Evolutionary conservation across 2,329 filamentous ascomycete genomes (phyloP).

Genomic region (Colletotrichum sp.): DNA sequence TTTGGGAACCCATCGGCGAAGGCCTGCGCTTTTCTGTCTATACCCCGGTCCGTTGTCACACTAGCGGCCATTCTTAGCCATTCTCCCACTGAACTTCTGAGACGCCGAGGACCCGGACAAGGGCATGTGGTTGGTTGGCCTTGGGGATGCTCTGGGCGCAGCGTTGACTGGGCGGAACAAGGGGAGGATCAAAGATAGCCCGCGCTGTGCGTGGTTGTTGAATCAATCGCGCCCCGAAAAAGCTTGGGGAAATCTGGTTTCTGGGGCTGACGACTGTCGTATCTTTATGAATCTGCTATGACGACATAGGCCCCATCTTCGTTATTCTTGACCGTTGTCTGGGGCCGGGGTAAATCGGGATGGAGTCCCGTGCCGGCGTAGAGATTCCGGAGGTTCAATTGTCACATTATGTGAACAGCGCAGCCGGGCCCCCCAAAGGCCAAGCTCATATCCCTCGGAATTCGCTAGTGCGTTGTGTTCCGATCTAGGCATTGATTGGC

Average conservation of each 20-base stretch:
- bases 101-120: neutral
- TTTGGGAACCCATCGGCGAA: slow-evolving; percentile 12
- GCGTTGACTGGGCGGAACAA: neutral
- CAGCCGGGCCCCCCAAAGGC: neutral
- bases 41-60: neutral
- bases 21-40: neutral
- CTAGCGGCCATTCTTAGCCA: neutral
- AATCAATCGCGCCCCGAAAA: neutral
- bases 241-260: neutral
- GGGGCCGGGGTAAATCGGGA: neutral
- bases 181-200: neutral
- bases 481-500: neutral
- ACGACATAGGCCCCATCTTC: neutral
- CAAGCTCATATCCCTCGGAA: neutral
- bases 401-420: neutral
- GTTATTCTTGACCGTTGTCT: neutral
- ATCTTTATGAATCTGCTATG: neutral
- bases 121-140: neutral
- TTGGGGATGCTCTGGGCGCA: neutral
- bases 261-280: neutral
- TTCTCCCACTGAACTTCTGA: neutral
- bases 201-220: neutral
- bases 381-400: neutral
- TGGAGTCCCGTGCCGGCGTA: neutral
- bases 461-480: neutral